phyloP scores from a whole-genome alignment of 2,329 filamentous ascomycete species.

The Leptographium wingfieldii region DNA sequence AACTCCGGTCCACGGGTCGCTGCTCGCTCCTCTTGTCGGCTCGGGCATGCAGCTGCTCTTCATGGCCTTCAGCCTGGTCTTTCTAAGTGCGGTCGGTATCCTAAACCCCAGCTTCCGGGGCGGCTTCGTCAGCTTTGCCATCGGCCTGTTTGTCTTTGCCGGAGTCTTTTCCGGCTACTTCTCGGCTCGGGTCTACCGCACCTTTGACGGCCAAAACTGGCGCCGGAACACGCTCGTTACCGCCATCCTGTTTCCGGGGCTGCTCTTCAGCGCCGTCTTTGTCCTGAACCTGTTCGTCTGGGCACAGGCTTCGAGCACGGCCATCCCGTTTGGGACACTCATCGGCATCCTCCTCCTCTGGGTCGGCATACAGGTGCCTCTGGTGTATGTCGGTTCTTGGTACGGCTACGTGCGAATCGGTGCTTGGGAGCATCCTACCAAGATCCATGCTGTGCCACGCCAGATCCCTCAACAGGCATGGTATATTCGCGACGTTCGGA shows the following conservation, averaged over 20 bases:
- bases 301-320: slow-evolving; percentile 79
- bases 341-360: slow-evolving; percentile 62
- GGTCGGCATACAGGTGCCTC: slow-evolving; percentile 74
- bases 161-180: slow-evolving; percentile 81
- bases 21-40: slow-evolving; percentile 70
- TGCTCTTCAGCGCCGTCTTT: slow-evolving; percentile 63
- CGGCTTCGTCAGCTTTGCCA: slow-evolving; percentile 72
- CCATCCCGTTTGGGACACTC: slow-evolving; percentile 71
- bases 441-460: slow-evolving; percentile 57
- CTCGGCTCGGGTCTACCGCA: slow-evolving; percentile 70
- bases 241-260: slow-evolving; percentile 64
- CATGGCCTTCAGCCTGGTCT: slow-evolving; percentile 60
- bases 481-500: slow-evolving; percentile 54
- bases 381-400: slow-evolving; percentile 72
- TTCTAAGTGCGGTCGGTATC: slow-evolving; percentile 62
- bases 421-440: slow-evolving; percentile 71
- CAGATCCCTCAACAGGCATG: slow-evolving; percentile 64
- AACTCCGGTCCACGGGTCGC: slow-evolving; percentile 52
- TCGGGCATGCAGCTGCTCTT: slow-evolving; percentile 81
- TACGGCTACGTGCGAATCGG: slow-evolving; percentile 56
- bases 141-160: slow-evolving; percentile 73
- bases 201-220: slow-evolving; percentile 65
- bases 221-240: slow-evolving; percentile 66
- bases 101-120: slow-evolving; percentile 83
- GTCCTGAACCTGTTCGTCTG: slow-evolving; percentile 81